These are phyloP conservation scores for Harrya chromipes DNA, from an alignment of 768 basidiomycete species.

Conservation along the genomic window DNA sequence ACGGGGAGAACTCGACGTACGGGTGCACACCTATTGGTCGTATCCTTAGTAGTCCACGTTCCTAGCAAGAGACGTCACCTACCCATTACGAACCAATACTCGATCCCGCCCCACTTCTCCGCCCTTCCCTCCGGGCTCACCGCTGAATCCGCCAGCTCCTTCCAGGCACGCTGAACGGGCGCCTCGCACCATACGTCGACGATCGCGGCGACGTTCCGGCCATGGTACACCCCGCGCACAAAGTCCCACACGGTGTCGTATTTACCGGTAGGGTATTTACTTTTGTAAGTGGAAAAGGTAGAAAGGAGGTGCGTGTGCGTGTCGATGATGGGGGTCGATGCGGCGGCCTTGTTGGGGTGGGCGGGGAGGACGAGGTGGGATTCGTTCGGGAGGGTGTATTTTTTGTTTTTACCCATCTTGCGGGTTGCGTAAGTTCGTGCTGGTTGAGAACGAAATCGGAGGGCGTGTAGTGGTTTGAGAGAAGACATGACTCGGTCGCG, in stretches of 20 bases:
- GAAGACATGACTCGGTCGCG: no score
- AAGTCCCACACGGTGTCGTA: constrained; percentile 65
- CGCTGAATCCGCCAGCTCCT: constrained; percentile 71
- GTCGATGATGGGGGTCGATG: constrained; percentile 55
- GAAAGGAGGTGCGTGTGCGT: constrained; percentile 84
- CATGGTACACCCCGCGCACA: constrained; percentile 56
- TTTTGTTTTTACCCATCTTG: constrained; percentile 42
- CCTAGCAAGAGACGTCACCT: constrained; percentile 8
- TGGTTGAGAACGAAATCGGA: no score
- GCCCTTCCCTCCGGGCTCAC: constrained; percentile 45
- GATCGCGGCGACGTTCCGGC: constrained; percentile 57
- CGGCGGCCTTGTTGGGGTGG: constrained; percentile 12
- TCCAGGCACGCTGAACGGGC: constrained; percentile 60
- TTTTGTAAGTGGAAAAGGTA: constrained; percentile 62
- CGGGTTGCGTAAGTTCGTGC: neutral
- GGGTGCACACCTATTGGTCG: constrained; percentile 67
- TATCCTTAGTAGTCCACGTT: no score
- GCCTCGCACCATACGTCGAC: constrained; percentile 92
- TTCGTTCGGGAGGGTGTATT: constrained; percentile 27
- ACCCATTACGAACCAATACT: constrained; percentile 88
- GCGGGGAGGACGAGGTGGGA: constrained; percentile 34
- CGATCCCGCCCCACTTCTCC: constrained; percentile 60
- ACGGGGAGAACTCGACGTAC: constrained; percentile 38
- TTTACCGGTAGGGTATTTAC: constrained; percentile 57
- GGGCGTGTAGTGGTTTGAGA: no score